phyloP scores from a whole-genome alignment of 768 basidiomycete species.

The Cytidiella melzeri region DNA sequence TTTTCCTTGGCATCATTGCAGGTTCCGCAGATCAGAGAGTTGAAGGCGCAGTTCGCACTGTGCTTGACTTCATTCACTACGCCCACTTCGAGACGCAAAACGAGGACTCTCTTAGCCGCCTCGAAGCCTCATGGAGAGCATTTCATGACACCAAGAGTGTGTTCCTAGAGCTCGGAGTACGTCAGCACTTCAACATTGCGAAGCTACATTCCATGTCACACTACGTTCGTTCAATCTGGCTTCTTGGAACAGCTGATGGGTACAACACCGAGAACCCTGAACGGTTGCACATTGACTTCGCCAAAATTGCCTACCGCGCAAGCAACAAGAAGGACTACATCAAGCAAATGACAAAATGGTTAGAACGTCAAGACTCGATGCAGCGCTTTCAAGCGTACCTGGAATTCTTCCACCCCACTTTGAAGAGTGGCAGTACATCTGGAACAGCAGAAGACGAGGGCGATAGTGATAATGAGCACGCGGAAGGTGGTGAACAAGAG shows the following conservation, averaged over 20 bases:
- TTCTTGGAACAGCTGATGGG: slow-evolving; percentile 18
- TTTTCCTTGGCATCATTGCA: slow-evolving; percentile 22
- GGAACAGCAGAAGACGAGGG: neutral
- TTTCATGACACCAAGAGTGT: slow-evolving; percentile 23
- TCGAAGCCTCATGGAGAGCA: slow-evolving; percentile 12
- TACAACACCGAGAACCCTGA: slow-evolving; percentile 26
- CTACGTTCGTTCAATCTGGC: slow-evolving; percentile 18
- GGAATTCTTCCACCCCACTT: slow-evolving; percentile 12
- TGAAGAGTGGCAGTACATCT: neutral
- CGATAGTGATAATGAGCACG: neutral
- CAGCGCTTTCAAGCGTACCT: slow-evolving; percentile 23
- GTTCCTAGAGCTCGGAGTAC: neutral
- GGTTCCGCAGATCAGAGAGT: slow-evolving; percentile 18
- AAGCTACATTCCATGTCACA: slow-evolving; percentile 22
- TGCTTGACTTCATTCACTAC: slow-evolving; percentile 25
- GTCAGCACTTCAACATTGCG: slow-evolving; percentile 19
- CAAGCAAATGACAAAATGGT: slow-evolving; percentile 36
- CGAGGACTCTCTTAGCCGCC: slow-evolving; percentile 9
- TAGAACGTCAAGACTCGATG: slow-evolving; percentile 30
- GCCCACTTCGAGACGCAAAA: slow-evolving; percentile 22
- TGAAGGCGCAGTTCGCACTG: slow-evolving; percentile 16
- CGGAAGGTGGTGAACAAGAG: neutral
- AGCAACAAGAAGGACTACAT: slow-evolving; percentile 21
- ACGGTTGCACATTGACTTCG: slow-evolving; percentile 37
- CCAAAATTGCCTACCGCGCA: slow-evolving; percentile 28